Percentiles rank a stretch among this genome's conserved stretches.
Evolutionary conservation across 805 yeast genomes (phyloP).

Genomic region (Metschnikowia orientalis): DNA sequence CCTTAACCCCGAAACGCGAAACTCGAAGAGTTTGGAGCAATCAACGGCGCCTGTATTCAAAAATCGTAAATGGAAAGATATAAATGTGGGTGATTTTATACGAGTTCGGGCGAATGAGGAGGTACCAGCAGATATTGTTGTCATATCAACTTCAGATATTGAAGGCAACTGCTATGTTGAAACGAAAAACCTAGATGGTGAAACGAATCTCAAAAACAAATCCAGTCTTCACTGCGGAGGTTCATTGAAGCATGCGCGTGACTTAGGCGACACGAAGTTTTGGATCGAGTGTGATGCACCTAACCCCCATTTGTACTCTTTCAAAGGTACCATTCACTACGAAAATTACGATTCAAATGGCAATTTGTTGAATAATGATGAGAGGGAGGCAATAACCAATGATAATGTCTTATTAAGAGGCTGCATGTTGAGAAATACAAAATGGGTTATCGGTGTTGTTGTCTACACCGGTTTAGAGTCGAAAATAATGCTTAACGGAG

Average conservation of each 20-base stretch:
- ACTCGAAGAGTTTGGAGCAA: conserved; percentile 1
- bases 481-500: conserved; percentile 74
- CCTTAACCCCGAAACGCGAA: conserved; percentile 20
- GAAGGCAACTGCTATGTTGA: conserved; percentile 62
- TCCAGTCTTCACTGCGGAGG: conserved; percentile 52
- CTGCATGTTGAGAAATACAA: conserved; percentile 65
- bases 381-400: conserved; percentile 54
- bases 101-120: conserved; percentile 67
- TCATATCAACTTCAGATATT: conserved; percentile 64
- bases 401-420: conserved; percentile 70
- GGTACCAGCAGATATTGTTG: conserved; percentile 67
- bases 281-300: conserved; percentile 71
- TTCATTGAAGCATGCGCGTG: conserved; percentile 50
- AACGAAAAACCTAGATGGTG: conserved; percentile 26
- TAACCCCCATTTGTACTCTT: conserved; percentile 57
- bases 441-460: conserved; percentile 71
- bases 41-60: conserved; percentile 14
- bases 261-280: conserved; percentile 54
- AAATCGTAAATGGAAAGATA: conserved; percentile 20
- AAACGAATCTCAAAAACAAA: conserved; percentile 47
- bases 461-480: conserved; percentile 75
- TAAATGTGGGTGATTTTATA: conserved; percentile 56
- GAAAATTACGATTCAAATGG: conserved; percentile 33
- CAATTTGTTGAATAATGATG: conserved; percentile 31
- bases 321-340: conserved; percentile 63